Base-by-base conservation (phyloP, 2,329 filamentous ascomycete genomes). In the Penicillium thymicola region DNA sequence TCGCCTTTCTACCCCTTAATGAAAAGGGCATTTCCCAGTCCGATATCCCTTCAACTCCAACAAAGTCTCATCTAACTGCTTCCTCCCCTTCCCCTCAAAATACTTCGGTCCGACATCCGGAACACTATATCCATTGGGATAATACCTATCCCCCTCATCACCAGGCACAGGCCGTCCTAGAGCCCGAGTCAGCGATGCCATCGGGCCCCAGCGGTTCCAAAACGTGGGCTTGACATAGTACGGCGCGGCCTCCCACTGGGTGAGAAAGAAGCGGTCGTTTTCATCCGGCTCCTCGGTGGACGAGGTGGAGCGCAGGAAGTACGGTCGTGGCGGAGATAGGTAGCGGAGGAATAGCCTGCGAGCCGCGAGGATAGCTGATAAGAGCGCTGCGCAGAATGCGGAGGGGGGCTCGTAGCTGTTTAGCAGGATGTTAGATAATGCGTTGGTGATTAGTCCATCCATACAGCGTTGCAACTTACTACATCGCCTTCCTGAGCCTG, bases 201-300 rank as follows among this genome's bases (percentile, higher is more conserved):
- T 70, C 0, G 80, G 85, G 2, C 83, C 84, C 85, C 82, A 90
- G 57, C 83, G 82, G 65, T 80, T 84, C 83, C 80, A 84, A 40
- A 82, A 70, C 0, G 82, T 87, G 28, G 79, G 79, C 58, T 81
- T 78, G 25, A 83, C 77, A 70, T 89, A 90, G 72, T 83, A 89
- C 2, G 88, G 88, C 45, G 85, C 81, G 11, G 83, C 82, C 27
- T 86, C 79, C 72, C 85, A 89, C 37, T 76, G 62, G 0, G 75
- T 69, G 65, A 74, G 69, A 51, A 79, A 77, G 59, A 85, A 79
- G 3, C 82, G 80, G 0, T 82, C 82, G 0, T 82, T 81, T 30
- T 78, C 72, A 10, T 89, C 81, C 0, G 81, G 75, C 0, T 76
- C 57, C 2, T 82, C 75, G 2, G 75, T 73, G 41, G 84, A 67